Evolutionary conservation across 2,329 filamentous ascomycete species (phyloP).

Genomic region (Lachnellula cervina): DNA sequence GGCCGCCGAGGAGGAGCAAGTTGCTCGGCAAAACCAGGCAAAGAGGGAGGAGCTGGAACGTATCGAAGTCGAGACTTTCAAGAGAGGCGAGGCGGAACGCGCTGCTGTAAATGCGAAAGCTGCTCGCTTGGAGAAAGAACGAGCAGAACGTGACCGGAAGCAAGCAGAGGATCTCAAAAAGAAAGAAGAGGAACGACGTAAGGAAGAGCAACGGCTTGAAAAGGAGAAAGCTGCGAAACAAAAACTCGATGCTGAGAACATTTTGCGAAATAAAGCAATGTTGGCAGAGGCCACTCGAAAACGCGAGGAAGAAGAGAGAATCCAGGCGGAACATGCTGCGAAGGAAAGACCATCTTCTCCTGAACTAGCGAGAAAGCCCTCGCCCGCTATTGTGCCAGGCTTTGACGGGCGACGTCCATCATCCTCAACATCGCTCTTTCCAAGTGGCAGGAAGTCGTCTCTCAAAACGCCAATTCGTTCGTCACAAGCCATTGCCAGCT

Average conservation of each 20-base stretch:
- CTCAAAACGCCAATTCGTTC: constrained; percentile 16
- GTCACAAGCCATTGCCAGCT: constrained; percentile 18
- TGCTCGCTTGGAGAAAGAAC: constrained; percentile 15
- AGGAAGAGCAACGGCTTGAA: constrained; percentile 5
- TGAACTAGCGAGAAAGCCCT: constrained; percentile 2
- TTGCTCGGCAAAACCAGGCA: constrained; percentile 6
- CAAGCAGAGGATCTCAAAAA: constrained; percentile 7
- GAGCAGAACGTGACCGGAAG: constrained; percentile 8
- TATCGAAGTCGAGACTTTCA: constrained; percentile 10
- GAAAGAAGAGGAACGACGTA: constrained; percentile 7
- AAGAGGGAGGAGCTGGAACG: constrained; percentile 13
- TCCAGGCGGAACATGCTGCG: constrained; percentile 7
- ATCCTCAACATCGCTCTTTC: constrained; percentile 26
- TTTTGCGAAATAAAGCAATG: constrained; percentile 14
- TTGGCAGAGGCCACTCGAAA: constrained; percentile 9
- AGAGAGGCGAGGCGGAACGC: constrained; percentile 12
- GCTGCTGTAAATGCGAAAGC: constrained; percentile 6
- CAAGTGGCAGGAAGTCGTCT: constrained; percentile 22
- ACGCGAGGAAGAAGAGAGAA: constrained; percentile 15
- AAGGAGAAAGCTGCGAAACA: constrained; percentile 2
- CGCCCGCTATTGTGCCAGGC: constrained; percentile 1
- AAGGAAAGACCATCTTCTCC: constrained; percentile 7
- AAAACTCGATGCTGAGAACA: constrained; percentile 5
- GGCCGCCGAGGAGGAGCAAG: constrained; percentile 12
- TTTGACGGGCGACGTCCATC: constrained; percentile 1